These are phyloP conservation scores for Pyrenopolyporus hunteri DNA, from an alignment of 495 filamentous ascomycete species.

Conservation along the genomic window DNA sequence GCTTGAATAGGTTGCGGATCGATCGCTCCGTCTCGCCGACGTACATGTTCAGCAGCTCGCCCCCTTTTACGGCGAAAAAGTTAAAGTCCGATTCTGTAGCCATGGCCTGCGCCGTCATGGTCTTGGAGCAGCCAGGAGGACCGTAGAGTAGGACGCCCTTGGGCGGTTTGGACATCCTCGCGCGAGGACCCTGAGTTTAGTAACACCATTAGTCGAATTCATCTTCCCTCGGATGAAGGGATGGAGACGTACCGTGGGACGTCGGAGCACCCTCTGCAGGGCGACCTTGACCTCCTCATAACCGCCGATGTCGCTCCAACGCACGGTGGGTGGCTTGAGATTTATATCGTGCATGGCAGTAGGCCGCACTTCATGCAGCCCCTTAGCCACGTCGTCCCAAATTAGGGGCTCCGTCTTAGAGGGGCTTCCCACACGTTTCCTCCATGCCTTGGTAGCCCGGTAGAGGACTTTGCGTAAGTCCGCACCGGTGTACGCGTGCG, in stretches of 20 bases:
- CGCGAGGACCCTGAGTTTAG: conserved; percentile 33
- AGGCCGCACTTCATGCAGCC: conserved; percentile 62
- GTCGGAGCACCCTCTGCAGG: conserved; percentile 41
- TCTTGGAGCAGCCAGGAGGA: conserved; percentile 95
- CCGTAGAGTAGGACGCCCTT: conserved; percentile 92
- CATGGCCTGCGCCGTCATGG: conserved; percentile 88
- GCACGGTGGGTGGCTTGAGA: conserved; percentile 82
- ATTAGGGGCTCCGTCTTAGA: conserved; percentile 34
- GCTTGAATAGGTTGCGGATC: conserved; percentile 85
- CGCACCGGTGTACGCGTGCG: conserved; percentile 60
- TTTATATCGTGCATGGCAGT: conserved; percentile 91
- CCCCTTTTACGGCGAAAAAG: conserved; percentile 96
- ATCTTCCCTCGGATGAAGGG: not conserved
- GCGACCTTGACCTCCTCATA: conserved; percentile 78
- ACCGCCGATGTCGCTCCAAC: conserved; percentile 90
- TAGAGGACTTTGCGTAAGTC: conserved; percentile 54
- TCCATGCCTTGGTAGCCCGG: conserved; percentile 45
- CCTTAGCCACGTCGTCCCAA: conserved; percentile 51
- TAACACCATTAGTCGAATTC: not conserved
- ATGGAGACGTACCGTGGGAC: conserved; percentile 22
- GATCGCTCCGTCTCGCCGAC: conserved; percentile 94
- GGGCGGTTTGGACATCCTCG: conserved; percentile 54
- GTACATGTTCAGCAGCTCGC: conserved; percentile 95
- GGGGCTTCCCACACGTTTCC: conserved; percentile 28
- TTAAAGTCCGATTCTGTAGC: conserved; percentile 92